Evolutionary conservation across 129 eudicot genomes (phyloP), one percentile per base, ranked within the genome.

Genomic region (Flaveria bidentis): DNA sequence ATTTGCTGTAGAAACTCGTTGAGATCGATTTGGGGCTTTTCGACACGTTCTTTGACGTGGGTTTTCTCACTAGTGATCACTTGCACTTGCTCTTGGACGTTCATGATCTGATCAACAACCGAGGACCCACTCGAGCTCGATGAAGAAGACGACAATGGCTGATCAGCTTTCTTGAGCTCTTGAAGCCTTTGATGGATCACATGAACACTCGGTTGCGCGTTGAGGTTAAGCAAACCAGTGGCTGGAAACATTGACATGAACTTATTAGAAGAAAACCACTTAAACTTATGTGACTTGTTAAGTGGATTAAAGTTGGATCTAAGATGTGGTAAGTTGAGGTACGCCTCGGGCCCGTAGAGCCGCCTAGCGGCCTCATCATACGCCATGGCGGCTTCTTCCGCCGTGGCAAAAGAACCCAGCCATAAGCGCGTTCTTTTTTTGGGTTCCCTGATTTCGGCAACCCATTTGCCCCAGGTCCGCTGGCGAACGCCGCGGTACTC

Each of bases 391-490:
- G 98, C 98, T 74, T 94, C 98, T 82, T 91, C 94, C 0, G 96
- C 99, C 0, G 99, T 94, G 39, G 96, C 82, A 8, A 91, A 94
- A 41, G 97, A 94, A 41, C 97, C 99, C 16, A 94, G 65, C 97
- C 99, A 94, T 45, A 94, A 86, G 0, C 99, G 75, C 53, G 89
- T 86, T 76, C 97, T 66, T 68, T 94, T 94, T 86, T 89, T 94
- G 28, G 97, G 99, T 78, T 91, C 97, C 12, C 99, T 75, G 67
- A 94, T 94, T 81, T 94, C 99, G 0, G 99, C 99, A 22, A 94
- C 97, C 99, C 97, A 94, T 74, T 94, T 94, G 3, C 99, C 99
- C 97, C 97, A 94, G 0, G 99, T 94, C 51, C 99, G 45, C 65
- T 94, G 97, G 18, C 97, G 87, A 7, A 94, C 99, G 3, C 99